Percentiles rank a stretch among this genome's conserved stretches.
Conservation (phyloP, 352 stramenopile species). For the Phytophthora idaei region DNA sequence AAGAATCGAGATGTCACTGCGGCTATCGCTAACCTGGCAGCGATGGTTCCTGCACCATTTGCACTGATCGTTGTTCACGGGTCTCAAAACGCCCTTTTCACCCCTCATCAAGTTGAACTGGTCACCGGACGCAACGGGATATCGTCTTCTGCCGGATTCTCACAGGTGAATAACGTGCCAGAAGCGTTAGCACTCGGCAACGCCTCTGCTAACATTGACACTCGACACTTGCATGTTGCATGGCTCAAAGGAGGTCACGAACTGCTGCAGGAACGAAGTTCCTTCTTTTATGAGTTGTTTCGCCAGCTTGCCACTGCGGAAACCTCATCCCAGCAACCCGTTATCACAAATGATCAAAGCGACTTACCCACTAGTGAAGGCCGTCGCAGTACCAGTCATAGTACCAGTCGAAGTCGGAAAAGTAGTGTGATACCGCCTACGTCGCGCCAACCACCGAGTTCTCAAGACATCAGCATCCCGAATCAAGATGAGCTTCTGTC, state of each 20-base stretch:
- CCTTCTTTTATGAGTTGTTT: constrained; percentile 64
- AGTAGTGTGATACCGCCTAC: not conserved
- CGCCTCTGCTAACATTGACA: not conserved
- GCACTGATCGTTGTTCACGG: constrained; percentile 64
- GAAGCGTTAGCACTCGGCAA: constrained; percentile 21
- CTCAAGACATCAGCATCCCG: not conserved
- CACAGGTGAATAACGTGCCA: constrained; percentile 8
- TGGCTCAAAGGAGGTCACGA: constrained; percentile 86
- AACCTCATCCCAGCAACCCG: constrained; percentile 2
- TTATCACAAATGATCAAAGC: not conserved
- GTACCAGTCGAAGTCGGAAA: constrained; percentile 5
- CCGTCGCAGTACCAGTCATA: not conserved
- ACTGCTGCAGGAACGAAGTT: constrained; percentile 62
- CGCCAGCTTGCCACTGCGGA: constrained; percentile 35
- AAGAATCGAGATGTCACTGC: constrained; percentile 48
- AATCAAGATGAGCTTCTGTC: not conserved
- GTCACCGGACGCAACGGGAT: constrained; percentile 16
- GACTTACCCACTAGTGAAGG: not conserved
- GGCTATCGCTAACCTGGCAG: constrained; percentile 38
- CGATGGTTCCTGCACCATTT: constrained; percentile 38
- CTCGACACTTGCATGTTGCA: constrained; percentile 46
- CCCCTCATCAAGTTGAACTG: constrained; percentile 38
- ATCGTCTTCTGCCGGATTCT: constrained; percentile 12
- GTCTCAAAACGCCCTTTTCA: constrained; percentile 56
- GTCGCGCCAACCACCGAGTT: not conserved